Percentiles rank a stretch among this genome's conserved stretches.
These are phyloP conservation scores for Candida parachauliodes DNA, from an alignment of 805 yeast genomes.

Conservation along the genomic window DNA sequence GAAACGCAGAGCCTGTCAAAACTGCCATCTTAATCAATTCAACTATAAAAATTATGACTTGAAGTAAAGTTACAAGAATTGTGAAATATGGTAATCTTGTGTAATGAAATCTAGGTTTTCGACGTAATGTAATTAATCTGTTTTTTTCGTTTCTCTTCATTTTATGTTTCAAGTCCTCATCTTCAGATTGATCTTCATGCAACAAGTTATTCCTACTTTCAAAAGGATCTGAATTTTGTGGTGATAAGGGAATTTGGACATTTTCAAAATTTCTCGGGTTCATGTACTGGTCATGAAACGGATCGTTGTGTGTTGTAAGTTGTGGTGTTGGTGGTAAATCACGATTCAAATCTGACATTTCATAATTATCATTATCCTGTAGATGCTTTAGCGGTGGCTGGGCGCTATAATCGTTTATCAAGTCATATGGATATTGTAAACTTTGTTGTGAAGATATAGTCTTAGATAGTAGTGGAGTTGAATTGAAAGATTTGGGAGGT, in stretches of 20 bases:
- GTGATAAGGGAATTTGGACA: slow-evolving; percentile 8
- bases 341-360: slow-evolving; percentile 10
- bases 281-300: slow-evolving; percentile 3
- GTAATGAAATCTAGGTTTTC: slow-evolving; percentile 32
- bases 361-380: slow-evolving; percentile 12
- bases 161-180: slow-evolving; percentile 13
- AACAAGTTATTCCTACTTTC: not conserved
- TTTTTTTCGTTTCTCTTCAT: slow-evolving; percentile 20
- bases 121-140: slow-evolving; percentile 20
- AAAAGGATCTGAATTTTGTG: slow-evolving; percentile 9
- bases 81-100: slow-evolving; percentile 41
- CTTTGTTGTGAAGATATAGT: slow-evolving; percentile 9
- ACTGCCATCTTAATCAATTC: slow-evolving; percentile 56
- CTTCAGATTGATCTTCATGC: slow-evolving; percentile 2
- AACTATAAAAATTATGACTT: slow-evolving; percentile 55
- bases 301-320: not conserved
- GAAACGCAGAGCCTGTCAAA: slow-evolving; percentile 62
- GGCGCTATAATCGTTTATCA: not conserved
- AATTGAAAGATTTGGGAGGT: not conserved
- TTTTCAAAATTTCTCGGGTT: slow-evolving; percentile 5
- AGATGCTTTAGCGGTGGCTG: too few species aligned
- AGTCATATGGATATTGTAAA: slow-evolving; percentile 6
- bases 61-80: slow-evolving; percentile 40
- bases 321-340: slow-evolving; percentile 9
- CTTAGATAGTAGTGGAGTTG: not conserved